phyloP scores from a whole-genome alignment of 2,329 filamentous ascomycete species.

The Phaeosphaeriaceae sp. region DNA sequence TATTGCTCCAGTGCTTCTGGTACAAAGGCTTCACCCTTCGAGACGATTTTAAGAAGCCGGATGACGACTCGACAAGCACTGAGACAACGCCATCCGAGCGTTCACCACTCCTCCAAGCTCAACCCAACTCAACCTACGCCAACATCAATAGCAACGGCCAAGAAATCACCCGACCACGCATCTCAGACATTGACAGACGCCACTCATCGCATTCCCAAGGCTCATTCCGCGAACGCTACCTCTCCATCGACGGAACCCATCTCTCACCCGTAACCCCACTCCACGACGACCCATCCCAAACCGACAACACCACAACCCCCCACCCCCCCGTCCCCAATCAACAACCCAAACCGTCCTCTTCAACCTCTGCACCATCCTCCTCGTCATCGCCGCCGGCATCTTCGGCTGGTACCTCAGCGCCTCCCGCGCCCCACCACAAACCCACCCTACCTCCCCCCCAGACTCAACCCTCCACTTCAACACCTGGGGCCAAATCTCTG shows the following conservation, averaged over 20 bases:
- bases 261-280: slow-evolving; percentile 85
- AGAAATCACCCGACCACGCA: slow-evolving; percentile 30
- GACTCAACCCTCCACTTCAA: slow-evolving; percentile 68
- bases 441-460: slow-evolving; percentile 41
- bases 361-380: slow-evolving; percentile 76
- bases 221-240: slow-evolving; percentile 54
- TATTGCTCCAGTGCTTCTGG: slow-evolving; percentile 91
- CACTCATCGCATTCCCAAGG: slow-evolving; percentile 39
- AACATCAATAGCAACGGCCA: slow-evolving; percentile 29
- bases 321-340: slow-evolving; percentile 53
- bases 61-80: slow-evolving; percentile 26
- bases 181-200: slow-evolving; percentile 47
- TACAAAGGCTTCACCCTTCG: slow-evolving; percentile 76
- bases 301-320: slow-evolving; percentile 41
- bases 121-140: slow-evolving; percentile 21
- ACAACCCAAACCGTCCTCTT: slow-evolving; percentile 67
- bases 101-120: slow-evolving; percentile 42
- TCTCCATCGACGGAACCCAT: slow-evolving; percentile 68
- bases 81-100: slow-evolving; percentile 45
- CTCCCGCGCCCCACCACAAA: slow-evolving; percentile 37
- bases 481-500: slow-evolving; percentile 84
- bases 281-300: slow-evolving; percentile 49
- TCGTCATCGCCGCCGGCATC: slow-evolving; percentile 84
- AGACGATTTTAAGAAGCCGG: slow-evolving; percentile 39
- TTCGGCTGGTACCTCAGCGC: slow-evolving; percentile 77